Percentiles rank a stretch among this genome's conserved stretches.
These are phyloP conservation scores for Apostasia ramifera DNA, from an alignment of 106 monocot species.

Conservation along the genomic window DNA sequence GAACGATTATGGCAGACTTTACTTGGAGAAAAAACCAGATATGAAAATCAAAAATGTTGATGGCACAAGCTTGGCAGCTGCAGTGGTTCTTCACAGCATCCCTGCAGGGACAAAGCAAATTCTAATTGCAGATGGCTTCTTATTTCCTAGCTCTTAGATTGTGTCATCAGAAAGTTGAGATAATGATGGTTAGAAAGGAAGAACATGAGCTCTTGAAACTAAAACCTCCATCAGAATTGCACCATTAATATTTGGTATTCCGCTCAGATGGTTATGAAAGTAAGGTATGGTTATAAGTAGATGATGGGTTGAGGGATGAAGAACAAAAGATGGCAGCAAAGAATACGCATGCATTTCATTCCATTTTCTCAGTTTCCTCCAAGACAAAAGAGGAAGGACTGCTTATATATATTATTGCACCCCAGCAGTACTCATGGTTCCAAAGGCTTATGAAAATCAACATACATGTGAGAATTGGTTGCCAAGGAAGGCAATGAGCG, in stretches of 20 bases:
- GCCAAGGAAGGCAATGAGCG: conserved; percentile 86
- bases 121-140: conserved; percentile 22
- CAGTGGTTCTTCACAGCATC: conserved; percentile 28
- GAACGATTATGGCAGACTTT: conserved; percentile 34
- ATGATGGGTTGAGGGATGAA: conserved; percentile 33
- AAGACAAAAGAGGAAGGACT: conserved; percentile 25
- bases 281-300: conserved; percentile 68
- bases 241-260: conserved; percentile 25
- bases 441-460: conserved; percentile 57
- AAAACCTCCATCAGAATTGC: conserved; percentile 20
- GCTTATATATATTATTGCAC: conserved; percentile 47
- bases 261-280: conserved; percentile 22
- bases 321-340: conserved; percentile 36
- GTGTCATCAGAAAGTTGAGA: conserved; percentile 27
- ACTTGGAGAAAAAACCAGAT: conserved; percentile 21
- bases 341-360: conserved; percentile 32
- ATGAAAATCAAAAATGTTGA: conserved; percentile 35
- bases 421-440: conserved; percentile 45
- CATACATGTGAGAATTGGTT: conserved; percentile 90
- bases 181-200: conserved; percentile 22
- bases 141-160: conserved; percentile 14
- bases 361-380: conserved; percentile 68
- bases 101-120: conserved; percentile 23
- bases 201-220: conserved; percentile 36
- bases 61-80: conserved; percentile 48